Percentiles rank a stretch among this genome's conserved stretches.
phyloP scores from a whole-genome alignment of 2,329 filamentous ascomycete species.

The Hirsutella rhossiliensis region DNA sequence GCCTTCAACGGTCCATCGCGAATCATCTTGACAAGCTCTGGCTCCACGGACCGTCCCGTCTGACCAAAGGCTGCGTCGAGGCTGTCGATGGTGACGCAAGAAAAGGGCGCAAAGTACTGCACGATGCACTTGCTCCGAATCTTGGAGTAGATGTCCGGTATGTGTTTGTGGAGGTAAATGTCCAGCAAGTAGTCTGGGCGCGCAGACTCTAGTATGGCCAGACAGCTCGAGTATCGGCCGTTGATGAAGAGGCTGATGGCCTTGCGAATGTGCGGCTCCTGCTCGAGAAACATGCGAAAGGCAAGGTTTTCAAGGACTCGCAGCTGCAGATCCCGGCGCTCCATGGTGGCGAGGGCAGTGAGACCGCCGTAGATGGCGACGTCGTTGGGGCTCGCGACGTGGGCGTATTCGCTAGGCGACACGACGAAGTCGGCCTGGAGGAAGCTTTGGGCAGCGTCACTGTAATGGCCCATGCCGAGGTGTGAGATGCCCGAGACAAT shows the following conservation, averaged over 20 bases:
- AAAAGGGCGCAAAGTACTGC: slow-evolving; percentile 87
- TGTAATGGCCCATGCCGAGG: slow-evolving; percentile 32
- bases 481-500: slow-evolving; percentile 39
- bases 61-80: slow-evolving; percentile 67
- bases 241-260: slow-evolving; percentile 84
- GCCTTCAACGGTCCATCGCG: slow-evolving; percentile 58
- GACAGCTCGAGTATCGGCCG: slow-evolving; percentile 76
- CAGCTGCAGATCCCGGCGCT: slow-evolving; percentile 60
- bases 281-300: slow-evolving; percentile 81
- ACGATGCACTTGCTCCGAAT: slow-evolving; percentile 88
- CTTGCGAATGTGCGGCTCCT: slow-evolving; percentile 87
- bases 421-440: slow-evolving; percentile 44
- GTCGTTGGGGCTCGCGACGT: slow-evolving; percentile 73
- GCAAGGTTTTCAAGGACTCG: slow-evolving; percentile 66
- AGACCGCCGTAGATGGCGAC: slow-evolving; percentile 86
- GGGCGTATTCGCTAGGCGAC: slow-evolving; percentile 46
- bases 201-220: slow-evolving; percentile 72
- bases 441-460: slow-evolving; percentile 61
- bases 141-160: slow-evolving; percentile 54
- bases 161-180: slow-evolving; percentile 66
- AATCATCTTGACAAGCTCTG: slow-evolving; percentile 72
- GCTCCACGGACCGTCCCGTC: slow-evolving; percentile 50
- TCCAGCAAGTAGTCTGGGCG: slow-evolving; percentile 83
- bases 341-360: slow-evolving; percentile 82
- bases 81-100: slow-evolving; percentile 67